Evolutionary conservation across 495 filamentous ascomycete genomes (phyloP).

Genomic region (Penicillium diatomitis): DNA sequence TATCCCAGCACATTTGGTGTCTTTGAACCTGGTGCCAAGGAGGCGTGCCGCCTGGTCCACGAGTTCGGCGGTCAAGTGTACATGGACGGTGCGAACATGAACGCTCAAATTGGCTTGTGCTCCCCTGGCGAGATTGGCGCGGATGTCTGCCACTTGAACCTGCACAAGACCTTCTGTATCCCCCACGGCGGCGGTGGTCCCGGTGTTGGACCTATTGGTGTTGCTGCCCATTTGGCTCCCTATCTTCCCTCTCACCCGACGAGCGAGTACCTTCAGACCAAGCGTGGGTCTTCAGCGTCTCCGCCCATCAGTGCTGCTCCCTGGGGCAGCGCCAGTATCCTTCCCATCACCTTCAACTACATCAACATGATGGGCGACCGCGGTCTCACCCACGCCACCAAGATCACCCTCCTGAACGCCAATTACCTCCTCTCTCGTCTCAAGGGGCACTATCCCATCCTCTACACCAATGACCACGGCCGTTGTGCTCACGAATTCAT

Average conservation of each 20-base stretch:
- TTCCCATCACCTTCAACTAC: slow-evolving; percentile 96
- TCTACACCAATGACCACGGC: slow-evolving; percentile 82
- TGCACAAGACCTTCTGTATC: slow-evolving; percentile 99
- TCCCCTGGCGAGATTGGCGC: slow-evolving; percentile 95
- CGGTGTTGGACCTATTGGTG: slow-evolving; percentile 91
- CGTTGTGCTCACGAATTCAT: slow-evolving; percentile 99
- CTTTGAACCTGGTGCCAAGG: slow-evolving; percentile 85
- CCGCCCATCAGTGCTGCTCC: slow-evolving; percentile 77
- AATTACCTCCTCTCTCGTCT: slow-evolving; percentile 95
- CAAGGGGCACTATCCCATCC: slow-evolving; percentile 78
- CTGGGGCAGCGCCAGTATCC: slow-evolving; percentile 86
- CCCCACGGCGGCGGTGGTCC: slow-evolving; percentile 95
- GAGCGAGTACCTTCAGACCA: slow-evolving; percentile 45
- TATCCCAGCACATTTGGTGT: slow-evolving; percentile 97
- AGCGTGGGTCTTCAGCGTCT: slow-evolving; percentile 46
- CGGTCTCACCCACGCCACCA: slow-evolving; percentile 89
- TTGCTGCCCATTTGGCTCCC: slow-evolving; percentile 67
- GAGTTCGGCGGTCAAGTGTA: slow-evolving; percentile 88
- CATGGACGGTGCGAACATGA: slow-evolving; percentile 99
- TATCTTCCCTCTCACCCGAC: slow-evolving; percentile 72
- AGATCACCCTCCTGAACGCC: slow-evolving; percentile 89
- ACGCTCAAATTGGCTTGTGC: slow-evolving; percentile 95
- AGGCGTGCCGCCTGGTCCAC: slow-evolving; percentile 81
- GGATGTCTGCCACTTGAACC: slow-evolving; percentile 95
- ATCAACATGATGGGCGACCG: slow-evolving; percentile 93